Percentiles rank a stretch among this genome's conserved stretches.
Conservation (phyloP, 202 grass and related monocot species). For the Setaria viridis region DNA sequence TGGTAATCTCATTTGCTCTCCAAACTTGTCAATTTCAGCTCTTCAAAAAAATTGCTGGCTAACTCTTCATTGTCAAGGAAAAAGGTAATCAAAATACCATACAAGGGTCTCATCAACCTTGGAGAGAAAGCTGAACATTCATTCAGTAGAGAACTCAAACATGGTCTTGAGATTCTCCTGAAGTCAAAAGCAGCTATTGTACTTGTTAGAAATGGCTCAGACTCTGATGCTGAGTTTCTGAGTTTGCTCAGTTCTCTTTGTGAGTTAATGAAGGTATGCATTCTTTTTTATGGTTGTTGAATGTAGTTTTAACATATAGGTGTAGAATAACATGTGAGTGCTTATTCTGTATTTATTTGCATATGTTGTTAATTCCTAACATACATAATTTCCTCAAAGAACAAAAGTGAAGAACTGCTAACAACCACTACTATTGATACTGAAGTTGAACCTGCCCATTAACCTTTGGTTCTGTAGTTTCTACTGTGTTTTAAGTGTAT, state of each 20-base stretch:
- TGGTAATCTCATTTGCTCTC: slow-evolving; percentile 30
- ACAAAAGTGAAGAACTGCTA: not conserved
- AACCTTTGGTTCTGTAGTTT: slow-evolving; percentile 11
- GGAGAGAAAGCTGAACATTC: slow-evolving; percentile 61
- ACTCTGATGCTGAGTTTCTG: slow-evolving; percentile 55
- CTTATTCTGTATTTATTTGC: not conserved
- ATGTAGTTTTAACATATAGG: slow-evolving; percentile 25
- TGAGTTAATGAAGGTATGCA: slow-evolving; percentile 59
- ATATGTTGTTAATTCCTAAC: not conserved
- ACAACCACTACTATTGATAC: not conserved
- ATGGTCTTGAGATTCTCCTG: slow-evolving; percentile 62
- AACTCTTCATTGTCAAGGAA: slow-evolving; percentile 54
- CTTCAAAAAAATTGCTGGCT: slow-evolving; percentile 48
- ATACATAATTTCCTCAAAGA: slow-evolving; percentile 13
- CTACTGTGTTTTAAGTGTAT: not conserved
- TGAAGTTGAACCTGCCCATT: slow-evolving; percentile 1
- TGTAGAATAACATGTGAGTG: not conserved
- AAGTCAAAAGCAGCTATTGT: slow-evolving; percentile 82
- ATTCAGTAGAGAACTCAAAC: slow-evolving; percentile 52
- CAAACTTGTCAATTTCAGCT: slow-evolving; percentile 55
- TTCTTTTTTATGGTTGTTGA: slow-evolving; percentile 23
- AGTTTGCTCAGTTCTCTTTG: slow-evolving; percentile 51
- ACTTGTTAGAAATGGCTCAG: slow-evolving; percentile 62
- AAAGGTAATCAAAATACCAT: slow-evolving; percentile 60
- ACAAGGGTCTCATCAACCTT: slow-evolving; percentile 41